Conservation (phyloP, 768 basidiomycete species). For the Pholiota conissans region DNA sequence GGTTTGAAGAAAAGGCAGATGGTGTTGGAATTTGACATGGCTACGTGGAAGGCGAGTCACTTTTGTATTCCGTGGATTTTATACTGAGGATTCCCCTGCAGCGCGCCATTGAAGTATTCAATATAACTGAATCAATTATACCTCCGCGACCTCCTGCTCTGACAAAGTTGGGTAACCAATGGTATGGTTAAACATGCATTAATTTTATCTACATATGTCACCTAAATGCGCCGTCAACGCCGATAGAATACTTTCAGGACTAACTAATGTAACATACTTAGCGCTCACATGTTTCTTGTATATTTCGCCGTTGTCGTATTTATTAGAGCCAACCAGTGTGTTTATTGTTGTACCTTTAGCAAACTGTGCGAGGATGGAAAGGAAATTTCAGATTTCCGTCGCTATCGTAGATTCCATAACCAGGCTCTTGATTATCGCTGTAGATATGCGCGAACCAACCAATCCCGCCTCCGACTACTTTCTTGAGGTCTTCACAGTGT, state of each 20-base stretch:
- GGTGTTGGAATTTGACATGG: constrained; percentile 90
- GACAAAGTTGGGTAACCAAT: constrained; percentile 61
- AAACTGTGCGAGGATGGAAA: constrained; percentile 52
- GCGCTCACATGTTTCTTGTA: not conserved
- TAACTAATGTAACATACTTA: not conserved
- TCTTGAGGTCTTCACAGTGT: constrained; percentile 53
- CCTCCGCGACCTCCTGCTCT: constrained; percentile 67
- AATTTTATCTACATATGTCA: not conserved
- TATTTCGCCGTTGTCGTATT: not conserved
- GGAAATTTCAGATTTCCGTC: constrained; percentile 46
- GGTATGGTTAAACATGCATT: constrained; percentile 65
- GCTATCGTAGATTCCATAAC: constrained; percentile 56
- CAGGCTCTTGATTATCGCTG: constrained; percentile 50
- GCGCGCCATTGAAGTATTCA: constrained; percentile 87
- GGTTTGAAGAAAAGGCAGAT: constrained; percentile 79
- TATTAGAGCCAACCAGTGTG: not conserved
- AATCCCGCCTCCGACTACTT: constrained; percentile 48
- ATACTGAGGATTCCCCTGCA: constrained; percentile 25
- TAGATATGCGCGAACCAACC: constrained; percentile 74
- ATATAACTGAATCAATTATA: constrained; percentile 74
- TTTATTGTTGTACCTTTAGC: constrained; percentile 26
- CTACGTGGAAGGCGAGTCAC: constrained; percentile 77
- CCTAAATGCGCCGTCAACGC: not conserved
- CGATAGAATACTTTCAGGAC: not conserved
- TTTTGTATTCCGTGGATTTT: not conserved